Base-by-base conservation (phyloP, 352 stramenopile species). In the Achlya hypogyna region DNA sequence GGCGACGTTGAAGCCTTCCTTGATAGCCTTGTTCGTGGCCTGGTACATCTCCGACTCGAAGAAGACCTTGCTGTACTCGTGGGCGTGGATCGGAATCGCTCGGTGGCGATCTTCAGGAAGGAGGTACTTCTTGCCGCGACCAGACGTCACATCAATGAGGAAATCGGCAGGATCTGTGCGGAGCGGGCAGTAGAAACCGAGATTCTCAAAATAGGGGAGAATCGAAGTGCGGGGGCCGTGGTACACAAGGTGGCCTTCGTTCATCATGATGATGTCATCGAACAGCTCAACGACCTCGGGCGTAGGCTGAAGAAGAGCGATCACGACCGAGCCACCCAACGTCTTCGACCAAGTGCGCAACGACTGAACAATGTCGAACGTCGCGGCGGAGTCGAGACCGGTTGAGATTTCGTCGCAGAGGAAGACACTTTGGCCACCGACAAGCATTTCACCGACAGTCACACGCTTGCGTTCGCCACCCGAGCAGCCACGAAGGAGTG, bases 201-300 rank as follows among this genome's bases (percentile, higher is more conserved):
- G 73, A 25, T 74, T 70, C 22, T 86, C 54, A 69, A 98, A 98
- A 72, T 98, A 97, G 1, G 84, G 65, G 35, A 82, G 65, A 10
- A 71, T 75, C n/a, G 81, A 53, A 40, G 81, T 75, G 25, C 83
- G 75, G 10, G 77, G 87, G 9, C 95, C 96, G 51, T 97, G 90
- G 72, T 97, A 99, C 22, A 98, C 83, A 53, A 98, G 71, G 53
- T 88, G 76, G 5, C 96, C 95, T 64, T 97, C 83, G 69, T 95
- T 89, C 28, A 99, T 65, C 69, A 99, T 80, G 29, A 98, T 77
- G 14, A 98, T 81, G 63, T 98, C 83, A 72, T 99, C 96, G 72
- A 99, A 98, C 29, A 96, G 74, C 51, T 90, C 86, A 16, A 97
- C 91, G 1, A 96, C 93, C 74, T 98, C 95, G 0, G 95, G 94